These are phyloP conservation scores for Verbascum thapsus DNA, from an alignment of 257 asterid species.

Conservation along the genomic window DNA sequence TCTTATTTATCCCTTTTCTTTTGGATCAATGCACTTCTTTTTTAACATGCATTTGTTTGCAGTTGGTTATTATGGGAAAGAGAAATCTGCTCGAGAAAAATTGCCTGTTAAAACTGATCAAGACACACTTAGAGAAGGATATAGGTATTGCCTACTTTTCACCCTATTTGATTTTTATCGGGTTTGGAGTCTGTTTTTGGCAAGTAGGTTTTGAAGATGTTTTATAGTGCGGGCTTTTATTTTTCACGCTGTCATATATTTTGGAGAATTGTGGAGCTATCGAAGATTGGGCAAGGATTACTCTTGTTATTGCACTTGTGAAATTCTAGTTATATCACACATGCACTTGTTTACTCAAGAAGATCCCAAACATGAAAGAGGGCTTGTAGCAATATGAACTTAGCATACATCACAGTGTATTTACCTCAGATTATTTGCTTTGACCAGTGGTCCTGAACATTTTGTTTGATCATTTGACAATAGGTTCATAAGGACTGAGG, in stretches of 20 bases:
- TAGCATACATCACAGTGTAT: constrained; percentile 3
- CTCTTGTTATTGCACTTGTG: too few relatives aligned
- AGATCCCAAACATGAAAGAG: neutral
- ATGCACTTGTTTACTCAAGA: neutral
- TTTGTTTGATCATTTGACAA: constrained; percentile 29
- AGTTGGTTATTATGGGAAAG: constrained; percentile 80
- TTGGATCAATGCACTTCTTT: constrained; percentile 6
- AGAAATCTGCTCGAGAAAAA: constrained; percentile 44
- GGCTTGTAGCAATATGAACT: constrained; percentile 10
- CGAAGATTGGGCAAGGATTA: too few relatives aligned
- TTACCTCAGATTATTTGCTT: constrained; percentile 23
- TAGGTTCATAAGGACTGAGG: constrained; percentile 89
- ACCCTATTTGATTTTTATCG: too few relatives aligned
- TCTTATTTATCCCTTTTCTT: neutral
- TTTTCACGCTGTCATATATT: too few relatives aligned
- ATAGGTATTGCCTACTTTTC: constrained; percentile 55
- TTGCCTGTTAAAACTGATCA: constrained; percentile 88
- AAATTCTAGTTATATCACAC: neutral
- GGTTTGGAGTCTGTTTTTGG: too few relatives aligned
- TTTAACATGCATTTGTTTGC: constrained; percentile 30
- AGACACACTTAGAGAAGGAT: constrained; percentile 98
- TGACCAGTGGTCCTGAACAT: constrained; percentile 12
- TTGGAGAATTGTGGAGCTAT: too few relatives aligned
- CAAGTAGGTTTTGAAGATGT: too few relatives aligned
- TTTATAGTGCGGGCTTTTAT: too few relatives aligned